Conservation (phyloP, 495 filamentous ascomycete genomes). For the Podospora tetraspora region DNA sequence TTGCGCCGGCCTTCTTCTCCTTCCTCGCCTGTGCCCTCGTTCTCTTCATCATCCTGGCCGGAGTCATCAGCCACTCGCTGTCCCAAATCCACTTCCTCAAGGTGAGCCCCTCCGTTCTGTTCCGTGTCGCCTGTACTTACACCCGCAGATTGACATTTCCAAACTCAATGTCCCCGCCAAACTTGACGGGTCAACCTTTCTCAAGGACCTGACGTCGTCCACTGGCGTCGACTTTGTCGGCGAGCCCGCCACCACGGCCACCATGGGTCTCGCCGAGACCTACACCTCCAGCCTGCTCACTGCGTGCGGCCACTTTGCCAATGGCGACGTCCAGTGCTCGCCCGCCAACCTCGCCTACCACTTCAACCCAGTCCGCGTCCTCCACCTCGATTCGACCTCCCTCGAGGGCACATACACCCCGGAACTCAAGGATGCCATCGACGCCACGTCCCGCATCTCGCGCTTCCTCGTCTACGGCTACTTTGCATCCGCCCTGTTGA, state of each 20-base stretch:
- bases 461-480: slow-evolving; percentile 29
- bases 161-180: slow-evolving; percentile 27
- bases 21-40: slow-evolving; percentile 24
- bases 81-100: slow-evolving; percentile 28
- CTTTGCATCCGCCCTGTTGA: slow-evolving; percentile 25
- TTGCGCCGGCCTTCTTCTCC: slow-evolving; percentile 23
- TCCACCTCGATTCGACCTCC: slow-evolving; percentile 27
- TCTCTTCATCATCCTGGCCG: slow-evolving; percentile 28
- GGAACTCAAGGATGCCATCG: slow-evolving; percentile 21
- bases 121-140: not conserved
- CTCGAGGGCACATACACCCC: slow-evolving; percentile 19
- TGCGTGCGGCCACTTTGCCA: slow-evolving; percentile 26
- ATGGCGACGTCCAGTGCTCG: slow-evolving; percentile 24
- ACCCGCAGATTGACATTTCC: slow-evolving; percentile 27
- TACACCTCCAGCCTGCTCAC: slow-evolving; percentile 34
- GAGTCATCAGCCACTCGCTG: slow-evolving; percentile 18
- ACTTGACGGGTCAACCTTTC: slow-evolving; percentile 27
- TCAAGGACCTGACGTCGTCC: slow-evolving; percentile 29
- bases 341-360: slow-evolving; percentile 25
- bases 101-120: slow-evolving; percentile 14
- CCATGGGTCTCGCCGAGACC: slow-evolving; percentile 27
- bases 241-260: slow-evolving; percentile 20
- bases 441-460: slow-evolving; percentile 22
- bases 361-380: slow-evolving; percentile 32
- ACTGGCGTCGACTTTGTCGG: slow-evolving; percentile 32